Evolutionary conservation across 345 rosid genomes (phyloP), one percentile per base, ranked within the genome.

Genomic region (Eutrema heterophyllum): DNA sequence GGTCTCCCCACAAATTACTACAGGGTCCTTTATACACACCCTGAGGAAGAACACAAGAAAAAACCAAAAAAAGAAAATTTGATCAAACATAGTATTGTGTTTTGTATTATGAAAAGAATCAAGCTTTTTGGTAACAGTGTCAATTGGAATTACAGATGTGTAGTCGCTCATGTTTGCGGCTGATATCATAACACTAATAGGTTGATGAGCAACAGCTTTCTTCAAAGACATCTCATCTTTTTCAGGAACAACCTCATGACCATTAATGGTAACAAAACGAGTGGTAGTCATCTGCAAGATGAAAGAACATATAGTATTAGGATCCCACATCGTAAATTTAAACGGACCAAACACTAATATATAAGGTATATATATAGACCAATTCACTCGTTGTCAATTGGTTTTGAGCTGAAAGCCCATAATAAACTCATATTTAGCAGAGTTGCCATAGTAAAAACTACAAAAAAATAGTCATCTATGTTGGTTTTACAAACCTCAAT

Each of bases 111-210:
- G 11, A 27, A 6, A 44, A n/a, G 3, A 55, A 56, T 56, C 4
- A 56, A 35, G n/a, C 27, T 35, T 57, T 36, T 57, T 35, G 13
- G 13, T 33, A n/a, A 12, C 5, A 12, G 38, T 36, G 24, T 60
- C 14, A 24, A 11, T 5, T 10, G 7, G 36, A 39, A 13, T 43
- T 82, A 90, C 95, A 79, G 93, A 89, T 63, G 73, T 39, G 78
- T 91, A 86, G 18, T 83, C 81, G 63, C 86, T 86, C 84, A 88
- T 88, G 80, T 87, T 88, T 36, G 82, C 82, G 14, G 89, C 93
- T 80, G 86, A 92, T 50, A 90, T 82, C 66, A 89, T 85, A 48
- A 90, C 87, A 26, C 86, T 85, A 40, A 90, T 78, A 0, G 93
- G 96, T 45, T 90, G 96, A 62, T 82, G 51, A 24, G 90, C 86